Percentiles rank a stretch among this genome's conserved stretches.
These are phyloP conservation scores for Arabidopsis arenosa DNA, from an alignment of 345 rosid species.

Conservation along the genomic window DNA sequence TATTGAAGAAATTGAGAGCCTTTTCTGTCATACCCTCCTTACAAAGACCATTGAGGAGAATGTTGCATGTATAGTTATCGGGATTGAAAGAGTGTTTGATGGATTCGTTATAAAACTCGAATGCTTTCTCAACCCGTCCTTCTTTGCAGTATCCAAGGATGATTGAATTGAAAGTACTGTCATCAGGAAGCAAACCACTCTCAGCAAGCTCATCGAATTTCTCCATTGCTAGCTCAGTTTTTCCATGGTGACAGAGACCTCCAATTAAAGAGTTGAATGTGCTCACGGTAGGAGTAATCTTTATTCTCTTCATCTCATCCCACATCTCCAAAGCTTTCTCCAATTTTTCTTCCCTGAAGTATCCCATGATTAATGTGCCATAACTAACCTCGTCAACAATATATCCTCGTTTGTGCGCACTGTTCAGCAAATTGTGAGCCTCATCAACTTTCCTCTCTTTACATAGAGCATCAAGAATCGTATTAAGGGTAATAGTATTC, in stretches of 20 bases:
- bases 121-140: constrained; percentile 76
- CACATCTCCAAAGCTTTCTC: constrained; percentile 67
- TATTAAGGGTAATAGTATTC: constrained; percentile 74
- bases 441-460: constrained; percentile 62
- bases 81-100: constrained; percentile 77
- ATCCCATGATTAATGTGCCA: constrained; percentile 75
- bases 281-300: constrained; percentile 63
- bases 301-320: constrained; percentile 82
- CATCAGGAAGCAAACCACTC: constrained; percentile 68
- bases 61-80: constrained; percentile 63
- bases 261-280: constrained; percentile 73
- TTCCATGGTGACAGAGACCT: constrained; percentile 71
- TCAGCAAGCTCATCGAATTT: constrained; percentile 70
- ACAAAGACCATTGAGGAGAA: constrained; percentile 83
- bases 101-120: constrained; percentile 76
- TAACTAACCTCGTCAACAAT: constrained; percentile 78
- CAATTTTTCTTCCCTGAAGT: constrained; percentile 57
- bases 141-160: constrained; percentile 76
- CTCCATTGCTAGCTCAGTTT: constrained; percentile 68
- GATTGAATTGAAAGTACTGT: constrained; percentile 69
- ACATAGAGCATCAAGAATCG: constrained; percentile 67
- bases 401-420: constrained; percentile 69
- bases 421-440: constrained; percentile 59
- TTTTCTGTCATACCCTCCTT: constrained; percentile 74
- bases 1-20: constrained; percentile 77